Evolutionary conservation across 2,329 filamentous ascomycete species (phyloP), one percentile per base, ranked within the genome.

Genomic region (Paramyrothecium sp.): DNA sequence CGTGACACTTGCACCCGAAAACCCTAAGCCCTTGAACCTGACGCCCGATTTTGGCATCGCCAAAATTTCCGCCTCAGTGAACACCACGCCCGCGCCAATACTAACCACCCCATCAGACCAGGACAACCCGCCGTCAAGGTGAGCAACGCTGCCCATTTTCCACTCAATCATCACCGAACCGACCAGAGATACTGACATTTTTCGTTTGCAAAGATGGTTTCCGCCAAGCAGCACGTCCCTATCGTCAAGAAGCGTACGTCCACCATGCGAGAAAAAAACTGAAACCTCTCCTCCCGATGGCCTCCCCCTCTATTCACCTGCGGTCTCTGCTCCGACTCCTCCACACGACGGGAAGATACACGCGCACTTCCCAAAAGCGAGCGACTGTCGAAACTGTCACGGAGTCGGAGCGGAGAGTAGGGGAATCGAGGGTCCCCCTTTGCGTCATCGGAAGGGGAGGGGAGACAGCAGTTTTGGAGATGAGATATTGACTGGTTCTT

Each of bases 161-260:
- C 56, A 46, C 58, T 58, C 46, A 56, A 54, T 54, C 26, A 23
- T 56, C 57, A 53, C 23, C 50, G 46, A 55, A 47, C 51, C 23
- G 58, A 38, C 46, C 44, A 60, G 26, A 60, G 61, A 61, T 65
- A 62, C 72, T 75, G 66, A 75, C 67, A 61, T 68, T 60, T 58
- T 58, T 52, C 55, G 58, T 58, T 52, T 56, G 38, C 56, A 68
- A n/a, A 94, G 93, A 98, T 98, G 95, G 92, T 94, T 87, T 87
- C 93, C 89, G 91, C 94, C 82, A 96, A 96, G 91, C 96, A 96
- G 87, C 95, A 98, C 83, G 88, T 98, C 78, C 89, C 93, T 76
- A 99, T 99, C 87, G 91, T 99, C 78, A 99, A 99, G 92, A 99
- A 99, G 92, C 92, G 92, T 96, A 94, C 77, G 92, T 92, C 59